These are phyloP conservation scores for Ilyonectria destructans DNA, from an alignment of 2,329 filamentous ascomycete species.

Conservation along the genomic window DNA sequence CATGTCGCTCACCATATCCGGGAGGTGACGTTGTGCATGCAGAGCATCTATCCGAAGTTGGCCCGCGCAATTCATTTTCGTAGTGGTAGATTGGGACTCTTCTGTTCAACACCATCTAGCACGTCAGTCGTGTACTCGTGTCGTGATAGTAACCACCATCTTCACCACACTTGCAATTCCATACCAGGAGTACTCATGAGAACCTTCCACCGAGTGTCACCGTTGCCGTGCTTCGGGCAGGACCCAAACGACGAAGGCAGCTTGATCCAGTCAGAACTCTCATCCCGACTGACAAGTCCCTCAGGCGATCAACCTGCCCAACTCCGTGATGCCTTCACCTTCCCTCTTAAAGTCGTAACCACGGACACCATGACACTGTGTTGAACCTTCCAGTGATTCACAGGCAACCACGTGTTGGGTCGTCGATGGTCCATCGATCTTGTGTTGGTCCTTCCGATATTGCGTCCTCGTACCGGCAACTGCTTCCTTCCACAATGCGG, in stretches of 20 bases:
- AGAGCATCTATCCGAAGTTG: slow-evolving; percentile 1
- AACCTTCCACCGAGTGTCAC: neutral
- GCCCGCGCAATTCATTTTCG: neutral
- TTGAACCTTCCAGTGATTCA: neutral
- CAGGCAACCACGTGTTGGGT: neutral
- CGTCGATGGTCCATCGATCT: neutral
- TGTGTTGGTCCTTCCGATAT: neutral
- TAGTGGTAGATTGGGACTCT: neutral
- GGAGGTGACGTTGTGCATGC: neutral
- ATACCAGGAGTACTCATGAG: neutral
- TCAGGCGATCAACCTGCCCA: neutral
- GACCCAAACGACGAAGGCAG: neutral
- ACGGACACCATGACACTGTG: neutral
- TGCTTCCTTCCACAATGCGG: neutral
- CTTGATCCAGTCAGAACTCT: neutral
- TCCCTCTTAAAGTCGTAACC: neutral
- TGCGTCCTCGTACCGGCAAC: neutral
- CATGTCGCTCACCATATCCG: neutral
- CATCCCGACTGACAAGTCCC: neutral
- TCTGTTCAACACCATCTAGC: too few relatives aligned
- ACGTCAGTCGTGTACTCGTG: too few relatives aligned
- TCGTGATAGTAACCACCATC: neutral
- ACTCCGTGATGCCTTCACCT: neutral
- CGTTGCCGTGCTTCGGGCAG: neutral
- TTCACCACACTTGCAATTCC: neutral